Base-by-base conservation (phyloP, 1,284 basidiomycete genomes). In the Ceratobasidium sp. region DNA sequence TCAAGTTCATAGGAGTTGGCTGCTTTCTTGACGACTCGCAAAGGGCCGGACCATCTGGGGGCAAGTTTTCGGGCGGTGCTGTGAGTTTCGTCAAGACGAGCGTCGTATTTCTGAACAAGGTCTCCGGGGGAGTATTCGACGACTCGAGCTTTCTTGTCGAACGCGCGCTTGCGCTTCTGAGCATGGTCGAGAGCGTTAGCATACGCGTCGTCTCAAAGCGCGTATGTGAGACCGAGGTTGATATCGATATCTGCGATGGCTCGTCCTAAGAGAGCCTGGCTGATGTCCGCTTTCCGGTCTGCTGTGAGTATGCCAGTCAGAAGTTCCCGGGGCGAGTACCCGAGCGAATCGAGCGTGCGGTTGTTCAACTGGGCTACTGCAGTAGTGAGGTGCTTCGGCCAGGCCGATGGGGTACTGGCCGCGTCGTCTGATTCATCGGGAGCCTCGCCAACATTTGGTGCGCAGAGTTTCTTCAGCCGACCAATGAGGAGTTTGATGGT, bases 371-470 rank as follows among this genome's bases (percentile, higher is more conserved):
- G n/a, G n/a, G n/a, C n/a, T n/a, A n/a, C n/a, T n/a, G n/a, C n/a
- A n/a, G n/a, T n/a, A n/a, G n/a, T n/a, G n/a, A n/a, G n/a, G n/a
- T n/a, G n/a, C n/a, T n/a, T n/a, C 78, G 77, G 65, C 80, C 80
- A 80, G 35, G 60, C 42, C 20, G 10, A 15, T 3, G 45, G 26
- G 6, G 65, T 47, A 15, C 51, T 39, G 23, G 64, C 7, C 13
- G 67, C 33, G 11, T 69, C 2, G 20, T 54, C 49, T 2, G 47
- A 33, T 1, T 33, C 45, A 10, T 23, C 47, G 26, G 56, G 17
- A 13, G 17, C n/a, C 3, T 82, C 80, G 20, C 84, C 84, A 13
- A 84, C 64, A 6, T 80, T 79, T 0, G 84, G 84, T 39, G 82
- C 82, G 47, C 84, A 85, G 0, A 85, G 66, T 0, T 81, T 56